phyloP scores from a whole-genome alignment of 2,329 filamentous ascomycete species.

The Stachybotrys chartarum region DNA sequence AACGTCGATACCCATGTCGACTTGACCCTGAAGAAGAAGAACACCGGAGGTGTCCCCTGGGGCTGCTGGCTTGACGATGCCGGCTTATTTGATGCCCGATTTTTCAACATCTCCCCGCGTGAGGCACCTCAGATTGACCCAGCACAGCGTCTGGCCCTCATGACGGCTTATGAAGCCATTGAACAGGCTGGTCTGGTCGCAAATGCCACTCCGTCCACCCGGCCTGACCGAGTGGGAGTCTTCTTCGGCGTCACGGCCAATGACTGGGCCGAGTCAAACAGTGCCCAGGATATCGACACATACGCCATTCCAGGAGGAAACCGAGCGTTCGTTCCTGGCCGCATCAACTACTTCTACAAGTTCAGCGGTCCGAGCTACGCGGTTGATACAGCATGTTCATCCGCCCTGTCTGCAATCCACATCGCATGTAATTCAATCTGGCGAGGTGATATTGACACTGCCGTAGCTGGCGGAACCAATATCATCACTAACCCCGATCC shows the following conservation, averaged over 20 bases:
- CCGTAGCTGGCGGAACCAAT: slow-evolving; percentile 69
- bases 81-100: slow-evolving; percentile 64
- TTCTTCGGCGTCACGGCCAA: slow-evolving; percentile 74
- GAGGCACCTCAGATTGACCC: slow-evolving; percentile 57
- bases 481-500: slow-evolving; percentile 60
- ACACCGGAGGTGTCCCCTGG: slow-evolving; percentile 59
- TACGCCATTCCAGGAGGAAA: slow-evolving; percentile 45
- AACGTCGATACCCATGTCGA: slow-evolving; percentile 59
- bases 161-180: slow-evolving; percentile 61
- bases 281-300: slow-evolving; percentile 56
- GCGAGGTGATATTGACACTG: slow-evolving; percentile 70
- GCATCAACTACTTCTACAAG: slow-evolving; percentile 75
- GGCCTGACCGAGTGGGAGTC: slow-evolving; percentile 52
- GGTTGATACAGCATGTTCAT: slow-evolving; percentile 74
- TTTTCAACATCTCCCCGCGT: slow-evolving; percentile 69
- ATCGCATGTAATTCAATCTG: slow-evolving; percentile 62
- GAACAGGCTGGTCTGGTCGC: slow-evolving; percentile 61
- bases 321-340: slow-evolving; percentile 43
- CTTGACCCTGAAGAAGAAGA: slow-evolving; percentile 56
- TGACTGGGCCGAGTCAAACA: slow-evolving; percentile 74
- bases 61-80: slow-evolving; percentile 64
- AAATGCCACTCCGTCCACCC: slow-evolving; percentile 55
- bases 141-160: slow-evolving; percentile 56
- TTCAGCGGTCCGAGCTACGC: slow-evolving; percentile 67
- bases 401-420: slow-evolving; percentile 64